Conservation (phyloP, 371 early-diverging fungal genomes). For the Apophysomyces ossiformis region DNA sequence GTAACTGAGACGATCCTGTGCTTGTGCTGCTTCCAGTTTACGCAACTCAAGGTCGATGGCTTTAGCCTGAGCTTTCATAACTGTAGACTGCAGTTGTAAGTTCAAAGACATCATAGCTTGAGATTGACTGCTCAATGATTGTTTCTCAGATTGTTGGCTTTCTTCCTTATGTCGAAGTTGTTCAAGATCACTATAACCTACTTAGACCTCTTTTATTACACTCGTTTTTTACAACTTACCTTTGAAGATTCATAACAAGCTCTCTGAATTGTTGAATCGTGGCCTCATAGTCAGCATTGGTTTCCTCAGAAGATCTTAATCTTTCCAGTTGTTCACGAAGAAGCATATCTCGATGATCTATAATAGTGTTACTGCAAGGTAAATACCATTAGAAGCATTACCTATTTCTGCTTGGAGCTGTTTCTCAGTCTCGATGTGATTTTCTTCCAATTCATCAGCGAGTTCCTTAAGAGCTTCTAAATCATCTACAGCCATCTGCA, state of each 20-base stretch:
- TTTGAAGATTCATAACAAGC: conserved; percentile 77
- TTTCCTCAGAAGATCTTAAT: conserved; percentile 76
- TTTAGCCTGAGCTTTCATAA: conserved; percentile 86
- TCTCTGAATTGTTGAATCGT: conserved; percentile 89
- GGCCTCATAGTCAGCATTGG: conserved; percentile 82
- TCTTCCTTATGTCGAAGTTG: conserved; percentile 70
- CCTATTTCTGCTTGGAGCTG: conserved; percentile 85
- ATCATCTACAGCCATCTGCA: conserved; percentile 79
- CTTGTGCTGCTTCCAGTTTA: conserved; percentile 84
- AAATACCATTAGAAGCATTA: conserved; percentile 10
- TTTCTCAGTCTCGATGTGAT: conserved; percentile 85
- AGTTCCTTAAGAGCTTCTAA: conserved; percentile 89
- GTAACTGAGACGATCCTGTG: conserved; percentile 74
- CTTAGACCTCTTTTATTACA: neutral
- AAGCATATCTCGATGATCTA: conserved; percentile 71
- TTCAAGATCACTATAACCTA: conserved; percentile 57
- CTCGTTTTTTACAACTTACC: conserved; percentile 25
- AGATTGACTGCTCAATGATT: conserved; percentile 67
- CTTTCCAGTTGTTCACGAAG: conserved; percentile 65
- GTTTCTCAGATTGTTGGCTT: conserved; percentile 55
- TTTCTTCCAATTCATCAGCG: conserved; percentile 92
- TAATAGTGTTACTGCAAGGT: neutral
- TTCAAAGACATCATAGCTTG: conserved; percentile 89
- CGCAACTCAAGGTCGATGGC: conserved; percentile 89
- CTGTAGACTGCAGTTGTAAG: conserved; percentile 78